Conservation (phyloP, 148 eudicot species). For the Vaccinium myrtillus region DNA sequence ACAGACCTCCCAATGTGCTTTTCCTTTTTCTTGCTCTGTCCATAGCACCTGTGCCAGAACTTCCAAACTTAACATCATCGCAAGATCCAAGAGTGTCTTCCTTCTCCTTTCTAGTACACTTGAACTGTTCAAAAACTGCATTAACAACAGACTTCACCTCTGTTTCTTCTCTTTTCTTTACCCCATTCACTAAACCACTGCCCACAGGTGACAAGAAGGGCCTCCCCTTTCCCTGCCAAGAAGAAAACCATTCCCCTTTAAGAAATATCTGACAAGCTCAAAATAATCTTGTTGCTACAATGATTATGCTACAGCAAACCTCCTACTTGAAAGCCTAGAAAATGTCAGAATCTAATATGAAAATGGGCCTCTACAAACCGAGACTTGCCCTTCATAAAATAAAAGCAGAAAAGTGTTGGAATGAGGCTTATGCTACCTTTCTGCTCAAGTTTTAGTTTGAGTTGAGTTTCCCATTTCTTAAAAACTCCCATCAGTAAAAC, state of each 20-base stretch:
- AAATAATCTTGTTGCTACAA: not conserved
- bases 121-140: constrained; percentile 53
- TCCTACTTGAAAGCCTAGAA: not conserved
- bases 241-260: not conserved
- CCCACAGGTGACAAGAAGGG: constrained; percentile 26
- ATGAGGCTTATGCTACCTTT: not conserved
- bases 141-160: constrained; percentile 36
- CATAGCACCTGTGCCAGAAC: constrained; percentile 9
- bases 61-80: constrained; percentile 14
- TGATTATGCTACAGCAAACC: not conserved
- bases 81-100: constrained; percentile 10
- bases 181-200: not conserved
- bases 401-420: not conserved
- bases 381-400: too few species aligned
- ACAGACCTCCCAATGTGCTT: constrained; percentile 37
- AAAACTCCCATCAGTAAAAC: not conserved
- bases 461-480: not conserved
- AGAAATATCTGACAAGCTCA: not conserved
- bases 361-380: not conserved
- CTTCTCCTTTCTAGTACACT: constrained; percentile 24
- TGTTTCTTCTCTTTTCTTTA: constrained; percentile 22
- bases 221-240: constrained; percentile 35
- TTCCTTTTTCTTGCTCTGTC: constrained; percentile 41
- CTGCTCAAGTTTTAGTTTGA: not conserved
- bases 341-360: not conserved